Conservation (phyloP, 805 yeast genomes). For the Metschnikowia arizonensis region DNA sequence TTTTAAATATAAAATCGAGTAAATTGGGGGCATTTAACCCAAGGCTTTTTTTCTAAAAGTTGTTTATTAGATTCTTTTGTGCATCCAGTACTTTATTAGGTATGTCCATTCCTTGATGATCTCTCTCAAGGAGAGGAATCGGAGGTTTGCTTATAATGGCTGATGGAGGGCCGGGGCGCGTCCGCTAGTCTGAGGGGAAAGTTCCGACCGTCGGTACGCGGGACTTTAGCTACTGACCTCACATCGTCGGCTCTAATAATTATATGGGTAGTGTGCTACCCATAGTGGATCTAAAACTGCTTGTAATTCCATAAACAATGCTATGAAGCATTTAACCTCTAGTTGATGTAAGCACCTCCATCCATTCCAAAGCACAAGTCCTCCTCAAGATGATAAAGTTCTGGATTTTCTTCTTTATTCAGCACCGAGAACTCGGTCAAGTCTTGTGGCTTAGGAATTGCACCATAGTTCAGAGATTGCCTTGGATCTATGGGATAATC, state of each 20-base stretch:
- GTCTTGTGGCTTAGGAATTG: slow-evolving; percentile 44
- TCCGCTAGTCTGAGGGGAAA: no score
- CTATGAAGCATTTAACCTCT: not conserved
- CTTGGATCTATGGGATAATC: slow-evolving; percentile 19
- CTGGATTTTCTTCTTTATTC: slow-evolving; percentile 19
- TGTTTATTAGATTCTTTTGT: no score
- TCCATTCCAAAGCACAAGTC: slow-evolving; percentile 45
- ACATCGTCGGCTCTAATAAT: no score
- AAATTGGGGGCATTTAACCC: not conserved
- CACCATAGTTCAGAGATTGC: slow-evolving; percentile 29
- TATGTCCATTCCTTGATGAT: no score
- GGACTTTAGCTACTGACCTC: no score
- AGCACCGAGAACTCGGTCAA: slow-evolving; percentile 34
- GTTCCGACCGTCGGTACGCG: no score
- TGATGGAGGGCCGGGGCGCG: no score
- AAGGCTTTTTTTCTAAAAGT: not conserved
- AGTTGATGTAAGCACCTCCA: slow-evolving; percentile 21
- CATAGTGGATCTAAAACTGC: no score
- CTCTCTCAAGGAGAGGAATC: no score
- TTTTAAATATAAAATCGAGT: slow-evolving; percentile 26
- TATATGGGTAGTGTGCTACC: no score
- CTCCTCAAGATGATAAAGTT: slow-evolving; percentile 38
- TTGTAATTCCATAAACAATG: not conserved
- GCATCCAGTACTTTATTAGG: no score
- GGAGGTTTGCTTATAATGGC: no score